Evolutionary conservation across 768 basidiomycete species (phyloP).

Genomic region (Tephrocybe sp.): DNA sequence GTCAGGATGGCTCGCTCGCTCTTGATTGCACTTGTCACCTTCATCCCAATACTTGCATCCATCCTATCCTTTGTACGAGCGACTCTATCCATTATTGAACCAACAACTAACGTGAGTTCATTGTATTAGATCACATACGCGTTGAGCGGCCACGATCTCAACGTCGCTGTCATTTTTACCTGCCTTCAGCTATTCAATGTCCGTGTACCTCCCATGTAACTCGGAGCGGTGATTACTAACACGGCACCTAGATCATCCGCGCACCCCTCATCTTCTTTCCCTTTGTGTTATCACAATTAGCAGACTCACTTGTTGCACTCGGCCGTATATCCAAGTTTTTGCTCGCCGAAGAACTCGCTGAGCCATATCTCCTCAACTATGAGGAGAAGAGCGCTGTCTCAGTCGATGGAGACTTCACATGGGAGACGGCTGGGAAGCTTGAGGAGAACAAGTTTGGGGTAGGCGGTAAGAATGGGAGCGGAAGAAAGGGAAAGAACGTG

Average conservation of each 20-base stretch:
- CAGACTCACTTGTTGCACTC: constrained; percentile 50
- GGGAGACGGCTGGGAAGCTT: constrained; percentile 39
- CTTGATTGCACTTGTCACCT: constrained; percentile 44
- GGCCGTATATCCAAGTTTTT: constrained; percentile 47
- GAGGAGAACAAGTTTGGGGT: constrained; percentile 8
- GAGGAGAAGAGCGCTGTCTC: constrained; percentile 38
- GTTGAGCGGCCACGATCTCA: constrained; percentile 51
- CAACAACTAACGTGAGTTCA: neutral
- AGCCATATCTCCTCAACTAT: constrained; percentile 44
- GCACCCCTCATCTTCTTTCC: constrained; percentile 55
- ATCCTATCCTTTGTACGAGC: constrained; percentile 49
- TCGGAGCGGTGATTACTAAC: neutral
- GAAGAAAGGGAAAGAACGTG: constrained; percentile 17
- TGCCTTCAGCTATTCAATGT: constrained; percentile 60
- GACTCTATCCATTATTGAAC: neutral
- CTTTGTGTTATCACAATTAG: constrained; percentile 44
- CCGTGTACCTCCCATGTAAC: constrained; percentile 18
- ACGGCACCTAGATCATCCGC: constrained; percentile 48
- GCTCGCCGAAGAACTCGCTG: constrained; percentile 52
- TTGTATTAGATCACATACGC: constrained; percentile 58
- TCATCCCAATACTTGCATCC: constrained; percentile 53
- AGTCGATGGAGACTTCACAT: constrained; percentile 49
- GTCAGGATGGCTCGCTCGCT: constrained; percentile 32
- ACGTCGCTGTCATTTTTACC: constrained; percentile 53
- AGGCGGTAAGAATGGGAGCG: neutral